phyloP scores from a whole-genome alignment of 177 flowering plant genomes.

The Telopea speciosissima region DNA sequence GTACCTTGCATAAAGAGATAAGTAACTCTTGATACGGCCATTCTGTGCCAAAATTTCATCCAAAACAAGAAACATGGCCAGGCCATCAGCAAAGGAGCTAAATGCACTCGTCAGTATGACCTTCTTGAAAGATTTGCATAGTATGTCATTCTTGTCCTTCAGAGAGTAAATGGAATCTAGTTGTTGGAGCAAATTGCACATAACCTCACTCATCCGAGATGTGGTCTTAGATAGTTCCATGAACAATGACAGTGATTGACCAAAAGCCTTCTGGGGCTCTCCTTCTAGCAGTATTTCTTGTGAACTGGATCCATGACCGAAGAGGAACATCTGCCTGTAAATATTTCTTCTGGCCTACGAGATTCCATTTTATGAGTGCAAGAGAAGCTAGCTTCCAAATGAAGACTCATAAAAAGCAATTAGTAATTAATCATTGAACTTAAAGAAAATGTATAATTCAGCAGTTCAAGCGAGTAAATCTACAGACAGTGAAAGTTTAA shows the following conservation, averaged over 20 bases:
- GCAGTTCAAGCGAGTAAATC: not conserved
- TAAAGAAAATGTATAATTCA: no score
- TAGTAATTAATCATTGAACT: no score
- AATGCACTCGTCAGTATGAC: conserved; percentile 11
- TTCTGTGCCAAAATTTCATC: conserved; percentile 24
- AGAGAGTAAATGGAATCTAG: conserved; percentile 25
- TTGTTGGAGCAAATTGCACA: conserved; percentile 27
- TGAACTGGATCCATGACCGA: conserved; percentile 24
- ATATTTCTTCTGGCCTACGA: conserved; percentile 21
- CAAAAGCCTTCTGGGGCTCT: conserved; percentile 30
- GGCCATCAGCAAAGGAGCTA: conserved; percentile 22
- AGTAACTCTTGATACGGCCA: conserved; percentile 19
- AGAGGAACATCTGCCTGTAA: conserved; percentile 18
- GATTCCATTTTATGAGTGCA: not conserved
- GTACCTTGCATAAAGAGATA: conserved; percentile 26
- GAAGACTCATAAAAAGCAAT: no score
- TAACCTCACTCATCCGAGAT: conserved; percentile 16
- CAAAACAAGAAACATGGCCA: conserved; percentile 22
- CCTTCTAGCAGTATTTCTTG: conserved; percentile 28
- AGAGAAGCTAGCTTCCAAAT: not conserved
- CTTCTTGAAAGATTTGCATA: conserved; percentile 16
- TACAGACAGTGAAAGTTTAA: not conserved
- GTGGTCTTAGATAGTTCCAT: conserved; percentile 24
- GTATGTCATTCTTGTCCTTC: conserved; percentile 17
- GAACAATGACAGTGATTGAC: conserved; percentile 23